These are phyloP conservation scores for Fusarium coicis DNA, from an alignment of 2,329 filamentous ascomycete species.

Conservation along the genomic window DNA sequence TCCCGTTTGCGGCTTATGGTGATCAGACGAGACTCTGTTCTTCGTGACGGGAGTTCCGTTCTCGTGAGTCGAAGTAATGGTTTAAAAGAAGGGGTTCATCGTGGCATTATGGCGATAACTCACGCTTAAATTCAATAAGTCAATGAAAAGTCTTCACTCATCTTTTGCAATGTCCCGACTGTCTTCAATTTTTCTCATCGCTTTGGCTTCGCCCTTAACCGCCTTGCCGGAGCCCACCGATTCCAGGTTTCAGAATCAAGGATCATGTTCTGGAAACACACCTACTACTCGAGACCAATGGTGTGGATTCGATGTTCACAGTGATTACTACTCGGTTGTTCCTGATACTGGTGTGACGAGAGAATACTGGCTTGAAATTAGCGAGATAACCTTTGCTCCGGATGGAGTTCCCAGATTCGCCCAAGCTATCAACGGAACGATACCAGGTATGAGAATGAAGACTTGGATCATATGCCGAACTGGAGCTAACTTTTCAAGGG, in stretches of 20 bases:
- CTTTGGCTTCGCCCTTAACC: neutral
- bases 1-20: conserved; percentile 11
- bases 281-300: conserved; percentile 52
- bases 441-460: conserved; percentile 56
- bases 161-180: conserved; percentile 10
- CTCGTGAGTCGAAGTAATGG: neutral
- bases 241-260: conserved; percentile 3
- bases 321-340: conserved; percentile 55
- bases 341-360: conserved; percentile 62
- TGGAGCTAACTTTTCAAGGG: conserved; percentile 41
- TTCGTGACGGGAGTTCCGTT: conserved; percentile 15
- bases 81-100: conserved; percentile 7
- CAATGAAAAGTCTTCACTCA: neutral
- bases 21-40: neutral
- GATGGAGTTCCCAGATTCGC: conserved; percentile 58
- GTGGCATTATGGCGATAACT: neutral
- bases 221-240: conserved; percentile 15
- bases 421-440: conserved; percentile 65
- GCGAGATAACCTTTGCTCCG: conserved; percentile 53
- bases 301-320: conserved; percentile 61
- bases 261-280: conserved; percentile 43
- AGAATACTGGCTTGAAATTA: conserved; percentile 61
- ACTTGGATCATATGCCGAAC: neutral
- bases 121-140: neutral
- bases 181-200: conserved; percentile 3